These are phyloP conservation scores for Herpetospermum pedunculosum DNA, from an alignment of 306 rosid genomes.

Conservation along the genomic window DNA sequence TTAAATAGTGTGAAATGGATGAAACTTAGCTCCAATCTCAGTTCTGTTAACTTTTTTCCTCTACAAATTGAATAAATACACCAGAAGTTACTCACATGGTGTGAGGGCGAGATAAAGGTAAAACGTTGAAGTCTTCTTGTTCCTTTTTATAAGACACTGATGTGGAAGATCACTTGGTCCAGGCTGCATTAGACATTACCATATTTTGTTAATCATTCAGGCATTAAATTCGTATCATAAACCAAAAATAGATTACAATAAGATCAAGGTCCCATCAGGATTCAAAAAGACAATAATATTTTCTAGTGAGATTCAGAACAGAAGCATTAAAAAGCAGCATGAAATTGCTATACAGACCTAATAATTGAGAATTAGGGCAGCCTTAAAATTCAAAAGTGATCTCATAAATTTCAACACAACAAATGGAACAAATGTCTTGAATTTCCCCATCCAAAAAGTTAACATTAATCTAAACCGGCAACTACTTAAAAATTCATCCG, in stretches of 20 bases:
- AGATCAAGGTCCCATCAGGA: neutral
- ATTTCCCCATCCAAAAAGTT: neutral
- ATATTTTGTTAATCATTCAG: slow-evolving; percentile 14
- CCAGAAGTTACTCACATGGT: slow-evolving; percentile 56
- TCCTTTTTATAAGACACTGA: slow-evolving; percentile 80
- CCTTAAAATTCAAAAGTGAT: neutral
- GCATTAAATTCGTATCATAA: neutral
- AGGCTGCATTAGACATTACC: slow-evolving; percentile 57
- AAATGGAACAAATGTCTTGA: neutral
- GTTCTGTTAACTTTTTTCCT: neutral
- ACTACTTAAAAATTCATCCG: neutral
- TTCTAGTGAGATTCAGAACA: neutral
- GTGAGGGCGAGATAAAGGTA: slow-evolving; percentile 71
- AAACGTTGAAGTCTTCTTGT: slow-evolving; percentile 81
- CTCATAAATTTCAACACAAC: neutral
- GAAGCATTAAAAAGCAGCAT: neutral
- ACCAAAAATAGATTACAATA: neutral
- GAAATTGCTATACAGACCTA: neutral
- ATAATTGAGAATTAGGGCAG: neutral
- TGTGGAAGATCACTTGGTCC: slow-evolving; percentile 69
- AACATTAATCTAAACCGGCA: neutral
- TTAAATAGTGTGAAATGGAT: neutral
- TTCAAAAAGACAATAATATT: neutral
- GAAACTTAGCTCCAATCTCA: neutral
- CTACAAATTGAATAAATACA: neutral